Evolutionary conservation across 306 rosid genomes (phyloP).

Genomic region (Corylus heterophylla): DNA sequence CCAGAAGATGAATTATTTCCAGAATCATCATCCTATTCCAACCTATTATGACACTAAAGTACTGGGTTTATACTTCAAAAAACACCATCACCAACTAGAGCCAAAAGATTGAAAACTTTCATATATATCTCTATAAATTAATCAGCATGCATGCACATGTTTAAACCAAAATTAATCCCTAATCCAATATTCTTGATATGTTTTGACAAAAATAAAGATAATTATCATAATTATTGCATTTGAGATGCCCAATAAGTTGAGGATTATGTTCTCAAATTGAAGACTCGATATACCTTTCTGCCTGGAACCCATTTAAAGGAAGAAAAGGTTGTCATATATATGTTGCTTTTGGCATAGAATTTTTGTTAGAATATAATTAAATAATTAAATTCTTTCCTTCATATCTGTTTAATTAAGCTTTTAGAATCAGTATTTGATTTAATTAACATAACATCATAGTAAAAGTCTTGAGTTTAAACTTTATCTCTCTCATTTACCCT

Average conservation of each 20-base stretch:
- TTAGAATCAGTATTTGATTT: too few species aligned
- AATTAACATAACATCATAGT: too few species aligned
- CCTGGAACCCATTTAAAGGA: conserved; percentile 29
- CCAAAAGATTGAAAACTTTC: too few species aligned
- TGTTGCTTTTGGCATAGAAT: too few species aligned
- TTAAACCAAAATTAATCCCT: neutral
- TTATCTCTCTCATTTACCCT: too few species aligned
- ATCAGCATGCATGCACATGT: neutral
- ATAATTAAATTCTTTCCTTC: too few species aligned
- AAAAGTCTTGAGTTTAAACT: too few species aligned
- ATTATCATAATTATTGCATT: neutral
- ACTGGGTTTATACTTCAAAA: neutral
- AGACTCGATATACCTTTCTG: neutral
- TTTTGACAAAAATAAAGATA: too few species aligned
- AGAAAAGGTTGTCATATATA: neutral
- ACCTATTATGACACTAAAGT: neutral
- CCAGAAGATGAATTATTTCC: conserved; percentile 9
- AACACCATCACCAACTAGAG: neutral
- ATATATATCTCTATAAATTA: neutral
- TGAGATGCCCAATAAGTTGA: neutral
- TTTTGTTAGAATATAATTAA: too few species aligned
- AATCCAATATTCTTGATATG: too few species aligned
- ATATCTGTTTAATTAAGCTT: too few species aligned
- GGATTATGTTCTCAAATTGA: neutral
- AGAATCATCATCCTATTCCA: conserved; percentile 13